These are phyloP conservation scores for Tetrapisispora taiwanensis DNA, from an alignment of 805 yeast genomes.

Conservation along the genomic window DNA sequence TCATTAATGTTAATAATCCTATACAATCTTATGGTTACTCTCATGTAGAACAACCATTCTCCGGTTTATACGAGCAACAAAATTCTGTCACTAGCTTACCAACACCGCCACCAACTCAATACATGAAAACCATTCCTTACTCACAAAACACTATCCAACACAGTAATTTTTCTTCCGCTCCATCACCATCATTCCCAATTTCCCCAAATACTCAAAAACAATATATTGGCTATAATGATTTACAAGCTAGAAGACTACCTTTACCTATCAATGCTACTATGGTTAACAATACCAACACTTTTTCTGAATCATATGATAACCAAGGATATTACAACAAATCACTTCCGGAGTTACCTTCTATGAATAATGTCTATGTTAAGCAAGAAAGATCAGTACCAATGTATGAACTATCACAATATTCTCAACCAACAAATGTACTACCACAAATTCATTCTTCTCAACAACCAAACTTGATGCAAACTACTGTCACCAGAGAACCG, in stretches of 20 bases:
- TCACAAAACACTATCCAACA: background rate
- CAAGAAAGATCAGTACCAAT: background rate
- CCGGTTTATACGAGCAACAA: background rate
- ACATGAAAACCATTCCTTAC: background rate
- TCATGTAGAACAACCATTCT: background rate
- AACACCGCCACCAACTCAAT: background rate
- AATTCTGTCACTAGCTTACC: background rate
- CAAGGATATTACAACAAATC: background rate
- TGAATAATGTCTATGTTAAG: background rate
- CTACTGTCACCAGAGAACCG: background rate
- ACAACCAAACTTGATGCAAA: background rate
- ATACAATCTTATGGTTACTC: background rate
- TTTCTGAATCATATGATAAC: background rate
- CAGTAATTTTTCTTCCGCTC: background rate
- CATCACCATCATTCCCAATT: background rate
- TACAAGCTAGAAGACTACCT: constrained; percentile 3
- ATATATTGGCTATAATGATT: background rate
- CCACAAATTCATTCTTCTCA: background rate
- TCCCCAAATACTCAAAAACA: background rate
- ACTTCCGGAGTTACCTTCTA: background rate
- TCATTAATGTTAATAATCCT: background rate
- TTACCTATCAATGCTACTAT: background rate
- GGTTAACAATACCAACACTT: background rate
- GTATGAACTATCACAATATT: background rate
- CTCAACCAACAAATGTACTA: background rate